phyloP scores from a whole-genome alignment of 1,284 basidiomycete genomes.

The Cutaneotrichosporon arboriforme region DNA sequence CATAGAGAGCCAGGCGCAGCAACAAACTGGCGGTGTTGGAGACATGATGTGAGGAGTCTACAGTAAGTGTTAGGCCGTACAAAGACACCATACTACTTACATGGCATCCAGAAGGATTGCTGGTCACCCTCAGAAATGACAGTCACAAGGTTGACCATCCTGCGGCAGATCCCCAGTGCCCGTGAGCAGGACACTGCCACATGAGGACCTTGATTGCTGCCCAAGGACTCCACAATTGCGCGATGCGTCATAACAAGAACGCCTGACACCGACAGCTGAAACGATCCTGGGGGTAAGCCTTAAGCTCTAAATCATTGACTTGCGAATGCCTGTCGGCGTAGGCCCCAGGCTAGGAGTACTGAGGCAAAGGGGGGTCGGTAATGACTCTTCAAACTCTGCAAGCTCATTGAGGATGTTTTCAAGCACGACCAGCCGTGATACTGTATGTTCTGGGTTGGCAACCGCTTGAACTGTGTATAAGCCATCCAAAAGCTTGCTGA shows the following conservation, averaged over 20 bases:
- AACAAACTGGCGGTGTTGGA: conserved; percentile 27
- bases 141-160: conserved; percentile 18
- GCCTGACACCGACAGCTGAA: conserved; percentile 29
- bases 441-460: neutral
- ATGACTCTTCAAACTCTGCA: conserved; percentile 12
- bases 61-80: neutral
- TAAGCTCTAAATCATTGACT: conserved; percentile 2
- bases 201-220: conserved; percentile 2
- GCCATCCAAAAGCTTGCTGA: conserved; percentile 20
- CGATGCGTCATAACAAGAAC: conserved; percentile 23
- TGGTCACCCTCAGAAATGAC: conserved; percentile 15
- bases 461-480: conserved; percentile 25
- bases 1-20: conserved; percentile 19
- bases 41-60: conserved; percentile 35
- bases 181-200: conserved; percentile 7
- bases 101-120: conserved; percentile 32
- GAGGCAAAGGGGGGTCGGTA: neutral
- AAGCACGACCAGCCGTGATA: conserved; percentile 20
- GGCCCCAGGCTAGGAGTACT: neutral
- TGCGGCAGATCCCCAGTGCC: conserved; percentile 13
- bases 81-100: conserved; percentile 12
- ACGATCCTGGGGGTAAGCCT: too few relatives aligned
- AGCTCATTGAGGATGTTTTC: conserved; percentile 21
- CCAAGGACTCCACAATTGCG: conserved; percentile 17
- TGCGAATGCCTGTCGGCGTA: conserved; percentile 24